phyloP scores from a whole-genome alignment of 148 eudicot genomes.

The Cornus florida region DNA sequence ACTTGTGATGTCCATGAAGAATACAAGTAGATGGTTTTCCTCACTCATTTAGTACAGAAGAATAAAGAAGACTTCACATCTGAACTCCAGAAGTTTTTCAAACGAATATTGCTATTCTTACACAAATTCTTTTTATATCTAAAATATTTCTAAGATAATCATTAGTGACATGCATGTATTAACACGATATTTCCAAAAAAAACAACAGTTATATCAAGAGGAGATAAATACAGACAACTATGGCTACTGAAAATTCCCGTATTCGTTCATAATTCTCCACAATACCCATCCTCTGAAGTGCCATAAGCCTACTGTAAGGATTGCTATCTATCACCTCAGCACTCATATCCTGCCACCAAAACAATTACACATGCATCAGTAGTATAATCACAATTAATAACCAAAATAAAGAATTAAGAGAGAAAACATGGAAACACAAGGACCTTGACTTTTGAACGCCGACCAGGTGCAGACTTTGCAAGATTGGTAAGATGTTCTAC shows the following conservation, averaged over 20 bases:
- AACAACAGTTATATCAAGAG: constrained; percentile 10
- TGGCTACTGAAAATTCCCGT: constrained; percentile 89
- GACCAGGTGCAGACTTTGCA: constrained; percentile 53
- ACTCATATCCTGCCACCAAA: constrained; percentile 79
- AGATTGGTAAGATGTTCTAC: constrained; percentile 57
- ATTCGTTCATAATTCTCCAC: constrained; percentile 93
- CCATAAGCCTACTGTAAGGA: constrained; percentile 97
- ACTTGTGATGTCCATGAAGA: no score
- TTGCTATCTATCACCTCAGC: constrained; percentile 96
- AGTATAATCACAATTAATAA: neutral
- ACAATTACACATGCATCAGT: constrained; percentile 18
- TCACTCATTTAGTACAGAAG: neutral
- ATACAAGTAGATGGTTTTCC: neutral
- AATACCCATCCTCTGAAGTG: constrained; percentile 98
- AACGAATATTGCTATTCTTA: neutral
- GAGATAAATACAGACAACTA: constrained; percentile 69
- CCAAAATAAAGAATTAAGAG: neutral
- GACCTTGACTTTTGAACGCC: constrained; percentile 86
- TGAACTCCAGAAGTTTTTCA: neutral
- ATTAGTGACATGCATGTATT: neutral
- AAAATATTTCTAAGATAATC: neutral
- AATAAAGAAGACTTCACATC: neutral
- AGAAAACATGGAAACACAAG: constrained; percentile 1
- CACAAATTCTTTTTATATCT: neutral
- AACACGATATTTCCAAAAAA: neutral